phyloP scores from a whole-genome alignment of 306 rosid genomes.

The Cicer arietinum region DNA sequence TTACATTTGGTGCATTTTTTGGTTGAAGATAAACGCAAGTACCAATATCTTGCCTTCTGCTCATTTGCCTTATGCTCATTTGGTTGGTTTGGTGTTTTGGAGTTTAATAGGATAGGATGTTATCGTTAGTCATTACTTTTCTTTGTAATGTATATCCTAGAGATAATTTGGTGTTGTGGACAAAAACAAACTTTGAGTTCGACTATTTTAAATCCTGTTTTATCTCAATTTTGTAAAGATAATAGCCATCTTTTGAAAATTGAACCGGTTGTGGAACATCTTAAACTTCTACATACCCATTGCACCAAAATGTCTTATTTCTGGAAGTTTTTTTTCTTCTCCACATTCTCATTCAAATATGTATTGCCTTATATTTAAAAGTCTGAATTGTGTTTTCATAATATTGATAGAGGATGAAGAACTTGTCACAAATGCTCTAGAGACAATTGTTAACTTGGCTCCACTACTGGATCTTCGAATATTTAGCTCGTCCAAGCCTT shows the following conservation, averaged over 20 bases:
- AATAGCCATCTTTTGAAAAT: neutral
- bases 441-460: slow-evolving; percentile 96
- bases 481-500: slow-evolving; percentile 89
- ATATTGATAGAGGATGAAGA: slow-evolving; percentile 91
- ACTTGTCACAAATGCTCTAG: slow-evolving; percentile 95
- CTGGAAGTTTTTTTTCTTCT: neutral
- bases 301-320: neutral
- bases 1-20: neutral
- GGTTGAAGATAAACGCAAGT: neutral
- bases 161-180: neutral
- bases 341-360: neutral
- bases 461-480: slow-evolving; percentile 91
- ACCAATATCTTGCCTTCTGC: neutral
- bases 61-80: neutral
- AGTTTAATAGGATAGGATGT: neutral
- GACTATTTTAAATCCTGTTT: neutral
- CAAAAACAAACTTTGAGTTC: slow-evolving; percentile 20
- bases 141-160: neutral
- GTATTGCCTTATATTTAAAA: slow-evolving; percentile 12
- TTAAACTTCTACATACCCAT: neutral
- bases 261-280: neutral
- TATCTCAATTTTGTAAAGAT: slow-evolving; percentile 12
- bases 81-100: neutral
- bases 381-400: slow-evolving; percentile 29
- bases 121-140: neutral